Conservation (phyloP, 495 filamentous ascomycete genomes). For the Talaromyces adpressus region DNA sequence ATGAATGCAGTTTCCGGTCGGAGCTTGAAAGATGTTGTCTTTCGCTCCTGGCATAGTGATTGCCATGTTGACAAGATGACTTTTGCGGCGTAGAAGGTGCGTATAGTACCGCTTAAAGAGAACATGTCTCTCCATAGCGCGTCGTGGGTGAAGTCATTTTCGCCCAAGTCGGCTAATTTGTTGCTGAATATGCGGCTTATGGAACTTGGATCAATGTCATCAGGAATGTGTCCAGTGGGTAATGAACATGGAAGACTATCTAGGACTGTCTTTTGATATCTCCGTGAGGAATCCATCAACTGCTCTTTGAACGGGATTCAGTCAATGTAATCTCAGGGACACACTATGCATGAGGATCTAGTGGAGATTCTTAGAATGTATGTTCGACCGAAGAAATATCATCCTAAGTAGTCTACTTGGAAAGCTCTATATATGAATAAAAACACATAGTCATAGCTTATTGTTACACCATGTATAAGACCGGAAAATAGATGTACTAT, state of each 20-base stretch:
- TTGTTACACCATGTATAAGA: not conserved
- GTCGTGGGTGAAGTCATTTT: slow-evolving; percentile 9
- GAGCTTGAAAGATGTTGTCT: not conserved
- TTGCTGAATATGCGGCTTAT: not conserved
- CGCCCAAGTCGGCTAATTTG: slow-evolving; percentile 10
- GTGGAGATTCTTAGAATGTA: too few relatives aligned
- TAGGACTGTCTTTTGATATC: not conserved
- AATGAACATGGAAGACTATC: slow-evolving; percentile 9
- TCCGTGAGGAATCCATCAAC: not conserved
- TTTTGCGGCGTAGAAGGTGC: slow-evolving; percentile 16
- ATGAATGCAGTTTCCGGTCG: not conserved
- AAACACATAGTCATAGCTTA: too few relatives aligned
- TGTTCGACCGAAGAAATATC: too few relatives aligned
- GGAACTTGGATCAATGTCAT: slow-evolving; percentile 7
- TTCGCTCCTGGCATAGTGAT: not conserved
- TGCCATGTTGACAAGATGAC: slow-evolving; percentile 3
- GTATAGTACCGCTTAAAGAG: slow-evolving; percentile 22
- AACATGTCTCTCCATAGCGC: slow-evolving; percentile 20
- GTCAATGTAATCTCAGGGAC: not conserved
- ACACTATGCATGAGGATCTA: not conserved
- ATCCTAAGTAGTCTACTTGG: too few relatives aligned
- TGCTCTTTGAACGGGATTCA: too few relatives aligned
- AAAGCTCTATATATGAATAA: too few relatives aligned
- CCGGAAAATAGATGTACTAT: not conserved
- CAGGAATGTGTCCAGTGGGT: slow-evolving; percentile 8